These are phyloP conservation scores for Trichoderma hamatum DNA, from an alignment of 2,329 filamentous ascomycete species.

Conservation along the genomic window DNA sequence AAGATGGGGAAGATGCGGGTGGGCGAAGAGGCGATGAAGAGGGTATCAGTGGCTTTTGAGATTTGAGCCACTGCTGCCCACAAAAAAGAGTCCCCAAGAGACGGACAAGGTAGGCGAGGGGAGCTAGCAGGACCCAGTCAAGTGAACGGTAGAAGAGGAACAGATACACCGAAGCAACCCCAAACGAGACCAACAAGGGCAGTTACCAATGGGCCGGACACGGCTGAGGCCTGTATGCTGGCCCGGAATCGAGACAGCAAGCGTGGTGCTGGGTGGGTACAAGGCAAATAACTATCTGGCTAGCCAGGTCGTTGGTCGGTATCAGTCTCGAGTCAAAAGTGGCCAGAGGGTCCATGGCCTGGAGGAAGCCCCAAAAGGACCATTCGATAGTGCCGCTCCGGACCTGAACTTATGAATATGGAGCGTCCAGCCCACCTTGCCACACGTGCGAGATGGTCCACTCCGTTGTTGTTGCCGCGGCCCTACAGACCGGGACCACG, in stretches of 20 bases:
- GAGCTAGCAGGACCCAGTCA: constrained; percentile 25
- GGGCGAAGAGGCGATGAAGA: constrained; percentile 18
- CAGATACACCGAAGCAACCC: constrained; percentile 30
- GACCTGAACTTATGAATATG: constrained; percentile 27
- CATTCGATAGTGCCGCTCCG: constrained; percentile 27
- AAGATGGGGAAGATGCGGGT: constrained; percentile 26
- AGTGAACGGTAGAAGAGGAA: constrained; percentile 16
- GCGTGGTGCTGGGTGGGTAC: constrained; percentile 14
- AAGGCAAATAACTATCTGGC: constrained; percentile 23
- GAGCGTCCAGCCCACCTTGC: constrained; percentile 26
- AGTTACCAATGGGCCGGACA: constrained; percentile 31
- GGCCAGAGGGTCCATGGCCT: constrained; percentile 15
- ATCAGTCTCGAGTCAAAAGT: constrained; percentile 26
- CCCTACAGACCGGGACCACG: constrained; percentile 23
- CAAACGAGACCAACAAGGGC: constrained; percentile 31
- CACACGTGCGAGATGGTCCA: constrained; percentile 27
- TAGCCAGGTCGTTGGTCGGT: constrained; percentile 23
- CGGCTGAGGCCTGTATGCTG: constrained; percentile 27
- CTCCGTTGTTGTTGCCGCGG: constrained; percentile 19
- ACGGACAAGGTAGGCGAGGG: constrained; percentile 19
- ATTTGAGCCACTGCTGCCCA: constrained; percentile 24
- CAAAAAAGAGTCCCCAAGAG: constrained; percentile 6
- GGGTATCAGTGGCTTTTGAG: constrained; percentile 35
- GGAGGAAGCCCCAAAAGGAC: constrained; percentile 26
- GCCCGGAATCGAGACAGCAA: constrained; percentile 8